Percentiles rank a stretch among this genome's conserved stretches.
phyloP scores from a whole-genome alignment of 352 stramenopile species.

The Pseudoperonospora humuli region DNA sequence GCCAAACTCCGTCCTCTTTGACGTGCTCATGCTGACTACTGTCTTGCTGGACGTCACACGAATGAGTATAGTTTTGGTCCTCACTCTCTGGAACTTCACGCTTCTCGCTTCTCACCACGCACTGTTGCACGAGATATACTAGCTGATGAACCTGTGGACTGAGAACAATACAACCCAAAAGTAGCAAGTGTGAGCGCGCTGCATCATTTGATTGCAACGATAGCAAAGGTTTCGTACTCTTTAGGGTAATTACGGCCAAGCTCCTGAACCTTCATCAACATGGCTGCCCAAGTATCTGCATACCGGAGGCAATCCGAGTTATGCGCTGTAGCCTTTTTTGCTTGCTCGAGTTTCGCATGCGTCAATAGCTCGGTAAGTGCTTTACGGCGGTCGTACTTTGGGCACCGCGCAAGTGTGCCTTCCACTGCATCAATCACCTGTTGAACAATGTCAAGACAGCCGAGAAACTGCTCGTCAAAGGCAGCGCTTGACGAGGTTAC shows the following conservation, averaged over 20 bases:
- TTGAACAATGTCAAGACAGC: slow-evolving; percentile 20
- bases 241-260: slow-evolving; percentile 25
- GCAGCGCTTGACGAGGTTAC: background rate
- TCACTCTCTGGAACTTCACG: slow-evolving; percentile 26
- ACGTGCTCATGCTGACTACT: background rate
- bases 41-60: slow-evolving; percentile 6
- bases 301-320: slow-evolving; percentile 9
- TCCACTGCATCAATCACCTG: slow-evolving; percentile 22
- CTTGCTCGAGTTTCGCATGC: slow-evolving; percentile 22
- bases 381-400: slow-evolving; percentile 19
- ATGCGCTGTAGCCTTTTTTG: slow-evolving; percentile 9
- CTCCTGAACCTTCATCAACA: slow-evolving; percentile 25
- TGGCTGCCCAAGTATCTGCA: slow-evolving; percentile 16
- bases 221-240: slow-evolving; percentile 17
- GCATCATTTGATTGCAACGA: background rate
- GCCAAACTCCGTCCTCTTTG: slow-evolving; percentile 4
- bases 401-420: slow-evolving; percentile 13
- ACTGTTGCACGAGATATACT: slow-evolving; percentile 26
- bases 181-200: slow-evolving; percentile 2
- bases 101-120: slow-evolving; percentile 18
- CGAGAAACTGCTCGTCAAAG: slow-evolving; percentile 4
- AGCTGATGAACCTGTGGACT: slow-evolving; percentile 36
- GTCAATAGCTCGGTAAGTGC: slow-evolving; percentile 21
- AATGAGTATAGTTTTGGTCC: slow-evolving; percentile 2
- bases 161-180: slow-evolving; percentile 5